Conservation (phyloP, 371 early-diverging fungal genomes). For the Haplosporangium sp. region DNA sequence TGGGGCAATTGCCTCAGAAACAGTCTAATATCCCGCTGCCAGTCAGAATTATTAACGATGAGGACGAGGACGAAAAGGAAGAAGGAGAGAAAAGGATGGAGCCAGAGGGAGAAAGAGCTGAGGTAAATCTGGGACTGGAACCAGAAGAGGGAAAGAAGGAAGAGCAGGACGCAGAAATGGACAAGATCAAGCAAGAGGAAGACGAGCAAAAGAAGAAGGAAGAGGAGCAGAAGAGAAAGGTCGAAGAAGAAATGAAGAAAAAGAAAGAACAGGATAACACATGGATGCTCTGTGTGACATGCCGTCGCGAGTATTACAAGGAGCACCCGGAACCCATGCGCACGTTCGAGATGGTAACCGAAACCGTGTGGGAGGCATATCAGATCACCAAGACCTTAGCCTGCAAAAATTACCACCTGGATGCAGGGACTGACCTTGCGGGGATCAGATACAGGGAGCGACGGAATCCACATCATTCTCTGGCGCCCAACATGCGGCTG, state of each 20-base stretch:
- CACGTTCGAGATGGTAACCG: neutral
- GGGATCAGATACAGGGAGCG: conserved; percentile 4
- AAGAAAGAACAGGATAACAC: neutral
- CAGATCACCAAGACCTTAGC: conserved; percentile 19
- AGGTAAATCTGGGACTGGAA: neutral
- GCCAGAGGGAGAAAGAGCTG: too few species aligned
- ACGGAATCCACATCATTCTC: conserved; percentile 20
- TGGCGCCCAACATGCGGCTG: conserved; percentile 13
- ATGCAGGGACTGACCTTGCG: neutral
- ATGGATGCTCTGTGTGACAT: conserved; percentile 10
- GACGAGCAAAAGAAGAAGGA: neutral
- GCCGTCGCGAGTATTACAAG: conserved; percentile 13
- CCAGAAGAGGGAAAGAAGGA: neutral
- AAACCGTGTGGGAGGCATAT: neutral
- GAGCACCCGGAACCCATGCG: conserved; percentile 4
- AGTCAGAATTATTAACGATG: neutral
- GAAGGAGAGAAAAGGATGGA: too few species aligned
- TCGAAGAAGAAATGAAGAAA: too few species aligned
- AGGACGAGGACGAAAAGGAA: neutral
- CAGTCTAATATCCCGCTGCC: conserved; percentile 23
- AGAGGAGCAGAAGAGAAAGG: neutral
- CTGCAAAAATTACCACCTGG: conserved; percentile 2
- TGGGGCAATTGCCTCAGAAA: neutral
- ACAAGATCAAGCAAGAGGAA: too few species aligned
- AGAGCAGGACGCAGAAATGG: too few species aligned